phyloP scores from a whole-genome alignment of 768 basidiomycete species.

The Boletus insuetus region DNA sequence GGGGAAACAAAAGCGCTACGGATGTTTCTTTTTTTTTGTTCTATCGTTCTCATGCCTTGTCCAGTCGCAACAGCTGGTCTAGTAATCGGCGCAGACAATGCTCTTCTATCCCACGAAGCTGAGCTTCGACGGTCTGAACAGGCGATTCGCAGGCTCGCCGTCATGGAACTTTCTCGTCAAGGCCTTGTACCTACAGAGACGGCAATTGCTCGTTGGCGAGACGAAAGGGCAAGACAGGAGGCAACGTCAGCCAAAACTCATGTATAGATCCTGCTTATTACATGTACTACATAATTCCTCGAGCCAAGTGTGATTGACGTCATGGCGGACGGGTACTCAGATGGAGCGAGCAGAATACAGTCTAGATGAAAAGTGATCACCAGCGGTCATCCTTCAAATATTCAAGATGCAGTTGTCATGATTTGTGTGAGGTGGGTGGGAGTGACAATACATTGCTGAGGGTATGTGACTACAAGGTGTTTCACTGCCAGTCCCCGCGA shows the following conservation, averaged over 20 bases:
- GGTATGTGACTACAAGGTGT: slow-evolving; percentile 9
- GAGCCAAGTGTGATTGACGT: background rate
- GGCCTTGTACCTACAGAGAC: slow-evolving; percentile 81
- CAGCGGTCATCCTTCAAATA: slow-evolving; percentile 2
- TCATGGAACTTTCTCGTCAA: slow-evolving; percentile 67
- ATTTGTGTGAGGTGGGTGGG: slow-evolving; percentile 6
- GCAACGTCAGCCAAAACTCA: slow-evolving; percentile 3
- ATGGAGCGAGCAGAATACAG: slow-evolving; percentile 13
- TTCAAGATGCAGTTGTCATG: slow-evolving; percentile 11
- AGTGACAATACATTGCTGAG: slow-evolving; percentile 16
- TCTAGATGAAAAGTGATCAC: slow-evolving; percentile 10
- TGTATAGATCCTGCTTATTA: slow-evolving; percentile 6
- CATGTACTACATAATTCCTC: slow-evolving; percentile 8
- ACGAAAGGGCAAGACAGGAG: slow-evolving; percentile 32
- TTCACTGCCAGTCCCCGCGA: slow-evolving; percentile 30
- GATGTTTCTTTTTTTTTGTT: no score
- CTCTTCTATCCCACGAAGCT: slow-evolving; percentile 69
- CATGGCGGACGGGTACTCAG: background rate
- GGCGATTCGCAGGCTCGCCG: slow-evolving; percentile 66
- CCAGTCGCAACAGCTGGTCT: slow-evolving; percentile 66
- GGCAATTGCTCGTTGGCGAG: slow-evolving; percentile 80
- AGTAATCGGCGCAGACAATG: slow-evolving; percentile 72
- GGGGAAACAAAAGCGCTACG: background rate
- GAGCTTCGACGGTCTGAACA: slow-evolving; percentile 66
- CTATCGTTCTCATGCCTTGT: background rate